phyloP scores from a whole-genome alignment of 2,329 filamentous ascomycete species.

The Colletotrichum zoysiae region DNA sequence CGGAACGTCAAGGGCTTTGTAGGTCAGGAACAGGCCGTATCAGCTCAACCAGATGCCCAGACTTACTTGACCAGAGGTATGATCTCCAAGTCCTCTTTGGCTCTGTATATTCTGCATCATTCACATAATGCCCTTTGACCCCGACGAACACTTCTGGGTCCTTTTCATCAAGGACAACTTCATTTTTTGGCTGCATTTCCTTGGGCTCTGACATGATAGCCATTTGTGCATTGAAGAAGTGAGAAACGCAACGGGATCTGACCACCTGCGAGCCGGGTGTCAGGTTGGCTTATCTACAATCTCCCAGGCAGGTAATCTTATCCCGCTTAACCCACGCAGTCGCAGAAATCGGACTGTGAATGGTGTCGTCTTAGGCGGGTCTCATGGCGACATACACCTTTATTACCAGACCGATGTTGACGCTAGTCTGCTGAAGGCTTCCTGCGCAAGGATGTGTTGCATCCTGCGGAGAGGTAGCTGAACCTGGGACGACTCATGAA shows the following conservation, averaged over 20 bases:
- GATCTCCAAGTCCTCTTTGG: conserved; percentile 58
- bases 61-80: conserved; percentile 46
- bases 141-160: neutral
- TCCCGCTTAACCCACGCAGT: neutral
- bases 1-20: conserved; percentile 45
- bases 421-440: neutral
- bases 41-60: neutral
- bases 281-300: neutral
- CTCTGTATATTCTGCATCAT: conserved; percentile 47
- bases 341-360: neutral
- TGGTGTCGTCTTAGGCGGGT: conserved; percentile 32
- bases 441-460: neutral
- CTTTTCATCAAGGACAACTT: neutral
- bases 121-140: conserved; percentile 2
- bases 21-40: conserved; percentile 1
- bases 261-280: neutral
- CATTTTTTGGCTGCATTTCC: conserved; percentile 4
- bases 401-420: neutral
- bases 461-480: neutral
- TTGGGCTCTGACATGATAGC: conserved; percentile 14
- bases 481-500: no score
- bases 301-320: neutral
- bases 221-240: neutral
- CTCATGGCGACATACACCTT: conserved; percentile 35
- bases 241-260: no score